A percentile compares a stretch with the other conserved stretches of the same genome.
Evolutionary conservation across 2,329 filamentous ascomycete species (phyloP).

Genomic region (Ramichloridium luteum): DNA sequence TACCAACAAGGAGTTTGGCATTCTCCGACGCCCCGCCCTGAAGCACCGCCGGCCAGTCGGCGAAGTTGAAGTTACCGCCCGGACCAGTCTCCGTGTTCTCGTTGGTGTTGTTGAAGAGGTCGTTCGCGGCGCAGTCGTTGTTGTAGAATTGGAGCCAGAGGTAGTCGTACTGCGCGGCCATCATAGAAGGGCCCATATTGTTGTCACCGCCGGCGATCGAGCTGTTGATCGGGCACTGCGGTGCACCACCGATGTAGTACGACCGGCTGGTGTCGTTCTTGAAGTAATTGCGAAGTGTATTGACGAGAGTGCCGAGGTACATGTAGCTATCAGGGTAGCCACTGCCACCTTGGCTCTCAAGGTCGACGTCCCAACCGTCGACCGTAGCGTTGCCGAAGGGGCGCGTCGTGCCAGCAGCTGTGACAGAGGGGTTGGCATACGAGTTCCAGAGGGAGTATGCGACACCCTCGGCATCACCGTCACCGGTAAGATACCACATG

Average conservation of each 20-base stretch:
- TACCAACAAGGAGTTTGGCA: constrained; percentile 42
- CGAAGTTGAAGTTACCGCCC: constrained; percentile 37
- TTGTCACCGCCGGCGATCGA: too few species aligned
- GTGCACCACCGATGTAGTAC: constrained; percentile 37
- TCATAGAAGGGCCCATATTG: constrained; percentile 26
- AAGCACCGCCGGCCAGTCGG: constrained; percentile 13
- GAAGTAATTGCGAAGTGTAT: constrained; percentile 28
- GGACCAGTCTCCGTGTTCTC: constrained; percentile 5
- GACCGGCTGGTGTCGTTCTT: constrained; percentile 18
- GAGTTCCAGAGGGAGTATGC: constrained; percentile 32
- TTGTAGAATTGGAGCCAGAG: constrained; percentile 33
- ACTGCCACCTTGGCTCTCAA: constrained; percentile 25
- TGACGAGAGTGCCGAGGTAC: constrained; percentile 26
- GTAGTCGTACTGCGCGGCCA: constrained; percentile 27
- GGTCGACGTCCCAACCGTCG: constrained; percentile 41
- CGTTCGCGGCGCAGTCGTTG: constrained; percentile 18
- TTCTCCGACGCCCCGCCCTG: constrained; percentile 13
- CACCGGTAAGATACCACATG: too few species aligned
- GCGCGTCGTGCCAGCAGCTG: constrained; percentile 28
- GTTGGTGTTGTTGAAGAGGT: constrained; percentile 15
- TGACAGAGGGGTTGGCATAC: too few species aligned
- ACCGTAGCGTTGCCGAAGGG: constrained; percentile 34
- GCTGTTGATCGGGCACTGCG: constrained; percentile 31
- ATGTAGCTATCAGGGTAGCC: constrained; percentile 24
- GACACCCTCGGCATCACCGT: constrained; percentile 28